These are phyloP conservation scores for Apiotrichum akiyoshidainum DNA, from an alignment of 1,284 basidiomycete species.

Conservation along the genomic window DNA sequence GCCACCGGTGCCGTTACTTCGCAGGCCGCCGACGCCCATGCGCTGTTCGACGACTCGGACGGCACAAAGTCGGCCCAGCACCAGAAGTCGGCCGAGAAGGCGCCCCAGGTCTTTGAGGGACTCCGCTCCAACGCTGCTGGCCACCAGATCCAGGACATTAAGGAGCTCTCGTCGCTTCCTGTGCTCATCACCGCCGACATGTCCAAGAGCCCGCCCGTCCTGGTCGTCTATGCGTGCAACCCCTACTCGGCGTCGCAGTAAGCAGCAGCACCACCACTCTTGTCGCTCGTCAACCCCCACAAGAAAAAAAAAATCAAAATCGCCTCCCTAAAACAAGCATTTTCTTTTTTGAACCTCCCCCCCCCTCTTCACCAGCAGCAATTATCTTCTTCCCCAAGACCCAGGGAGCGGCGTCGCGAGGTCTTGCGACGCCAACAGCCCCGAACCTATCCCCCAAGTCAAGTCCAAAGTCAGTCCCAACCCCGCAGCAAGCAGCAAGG, in stretches of 20 bases:
- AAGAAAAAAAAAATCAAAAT: background rate
- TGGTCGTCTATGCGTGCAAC: slow-evolving; percentile 58
- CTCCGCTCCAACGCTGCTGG: slow-evolving; percentile 65
- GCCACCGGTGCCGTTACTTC: slow-evolving; percentile 60
- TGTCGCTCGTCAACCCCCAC: background rate
- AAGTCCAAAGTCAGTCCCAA: too few species aligned
- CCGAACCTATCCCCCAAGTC: too few species aligned
- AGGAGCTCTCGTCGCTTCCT: slow-evolving; percentile 82
- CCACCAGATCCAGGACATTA: slow-evolving; percentile 89
- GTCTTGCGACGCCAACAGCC: too few species aligned
- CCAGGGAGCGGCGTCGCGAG: too few species aligned
- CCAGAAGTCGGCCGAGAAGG: slow-evolving; percentile 65
- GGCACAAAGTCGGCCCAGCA: slow-evolving; percentile 66
- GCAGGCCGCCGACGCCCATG: slow-evolving; percentile 75
- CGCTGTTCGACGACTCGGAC: slow-evolving; percentile 77
- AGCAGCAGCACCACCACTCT: background rate
- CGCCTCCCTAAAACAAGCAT: background rate
- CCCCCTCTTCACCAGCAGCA: too few species aligned
- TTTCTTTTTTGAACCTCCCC: background rate
- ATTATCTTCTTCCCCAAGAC: too few species aligned
- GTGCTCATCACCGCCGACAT: slow-evolving; percentile 90
- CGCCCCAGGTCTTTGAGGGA: slow-evolving; percentile 71
- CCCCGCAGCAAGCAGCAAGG: too few species aligned
- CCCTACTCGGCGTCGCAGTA: slow-evolving; percentile 10
- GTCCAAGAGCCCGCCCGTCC: slow-evolving; percentile 88